Base-by-base conservation (phyloP, 805 yeast species). In the Schizosaccharomyces osmophilus region DNA sequence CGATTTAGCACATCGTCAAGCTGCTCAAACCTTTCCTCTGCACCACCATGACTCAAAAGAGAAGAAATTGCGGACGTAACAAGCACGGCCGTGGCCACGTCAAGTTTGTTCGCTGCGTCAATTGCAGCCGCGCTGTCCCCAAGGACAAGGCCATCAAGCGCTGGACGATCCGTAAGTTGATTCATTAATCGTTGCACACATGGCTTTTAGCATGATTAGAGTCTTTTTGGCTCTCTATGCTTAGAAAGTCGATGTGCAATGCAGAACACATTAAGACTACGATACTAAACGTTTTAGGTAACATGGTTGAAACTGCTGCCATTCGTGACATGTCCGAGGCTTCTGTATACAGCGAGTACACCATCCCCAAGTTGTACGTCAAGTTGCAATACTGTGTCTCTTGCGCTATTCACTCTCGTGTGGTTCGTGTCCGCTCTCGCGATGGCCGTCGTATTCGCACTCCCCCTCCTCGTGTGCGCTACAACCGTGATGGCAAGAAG, bases 31-130 rank as follows among this genome's bases (percentile, higher is more conserved):
- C 36, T 57, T 11, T 41, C 60, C 60, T 36, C 48, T 41, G 43
- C 58, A 42, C 64, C 69, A 83, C 78, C 69, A 93, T 93, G 99
- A 97, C 98, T 80, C 93, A 93, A 87, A 93, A 93, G 97, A 90
- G 99, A 89, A 88, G 97, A 79, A 88, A 97, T 93, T 88, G 89
- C 97, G 99, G 99, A 84, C 90, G 99, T 84, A 93, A 93, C 94
- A 93, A 93, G 94, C 89, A 88, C 82, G 97, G 97, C 78, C 93
- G 99, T 87, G 99, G 99, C 77, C 97, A 93, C 95, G 96, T 87
- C 79, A 87, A 86, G 80, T 95, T 95, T 77, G 97, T 90, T 75
- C 89, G 99, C 85, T 93, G 99, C 83, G 85, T 88, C 75, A 93
- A 93, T 96, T 93, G 99, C 81, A 85, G 96, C 73, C 87, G 95